Conservation (phyloP, 2,329 filamentous ascomycete genomes). For the Cladophialophora carrionii region DNA sequence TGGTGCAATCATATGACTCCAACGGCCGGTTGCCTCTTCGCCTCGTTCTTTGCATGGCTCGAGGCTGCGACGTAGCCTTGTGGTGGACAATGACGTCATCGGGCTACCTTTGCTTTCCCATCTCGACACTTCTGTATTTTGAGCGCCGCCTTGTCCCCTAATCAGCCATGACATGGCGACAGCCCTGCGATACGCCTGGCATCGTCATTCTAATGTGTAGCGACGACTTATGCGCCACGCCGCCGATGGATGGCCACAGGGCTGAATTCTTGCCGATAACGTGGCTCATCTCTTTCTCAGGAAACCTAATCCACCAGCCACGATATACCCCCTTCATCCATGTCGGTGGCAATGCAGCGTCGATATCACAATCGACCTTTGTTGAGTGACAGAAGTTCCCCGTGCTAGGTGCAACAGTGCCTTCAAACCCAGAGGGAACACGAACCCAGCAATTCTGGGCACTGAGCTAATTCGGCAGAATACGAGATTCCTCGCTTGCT, state of each 20-base stretch:
- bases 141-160: too few species aligned
- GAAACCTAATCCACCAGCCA: neutral
- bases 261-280: neutral
- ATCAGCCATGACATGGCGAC: too few species aligned
- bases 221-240: neutral
- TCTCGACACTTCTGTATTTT: too few species aligned
- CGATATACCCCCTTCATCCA: neutral
- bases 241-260: neutral
- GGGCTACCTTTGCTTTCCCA: too few species aligned
- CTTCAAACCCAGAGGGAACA: neutral
- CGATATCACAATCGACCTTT: neutral
- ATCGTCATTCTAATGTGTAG: too few species aligned
- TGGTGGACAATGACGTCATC: neutral
- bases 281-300: neutral
- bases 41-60: conserved; percentile 1
- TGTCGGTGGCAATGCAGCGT: neutral
- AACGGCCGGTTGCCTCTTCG: neutral
- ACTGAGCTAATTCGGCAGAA: too few species aligned
- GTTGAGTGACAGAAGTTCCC: neutral
- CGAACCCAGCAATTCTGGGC: too few species aligned
- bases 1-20: neutral
- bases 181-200: too few species aligned
- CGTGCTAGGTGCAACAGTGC: neutral
- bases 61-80: neutral
- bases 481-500: too few species aligned